phyloP scores from a whole-genome alignment of 805 yeast genomes.

The Cyberlindnera suaveolens region DNA sequence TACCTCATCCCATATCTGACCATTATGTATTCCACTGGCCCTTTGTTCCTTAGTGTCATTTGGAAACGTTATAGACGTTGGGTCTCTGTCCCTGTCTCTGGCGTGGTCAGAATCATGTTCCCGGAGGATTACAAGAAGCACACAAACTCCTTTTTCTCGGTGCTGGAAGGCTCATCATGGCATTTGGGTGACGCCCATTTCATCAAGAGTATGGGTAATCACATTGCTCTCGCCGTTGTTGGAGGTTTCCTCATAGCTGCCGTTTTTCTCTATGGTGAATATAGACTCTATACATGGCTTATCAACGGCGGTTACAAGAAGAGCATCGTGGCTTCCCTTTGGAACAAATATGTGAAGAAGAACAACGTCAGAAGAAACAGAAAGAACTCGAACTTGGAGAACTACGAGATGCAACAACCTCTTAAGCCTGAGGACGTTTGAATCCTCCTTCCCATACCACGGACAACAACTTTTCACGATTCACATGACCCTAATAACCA shows the following conservation, averaged over 20 bases:
- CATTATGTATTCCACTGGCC: constrained; percentile 92
- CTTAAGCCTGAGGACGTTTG: constrained; percentile 2
- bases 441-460: too few relatives aligned
- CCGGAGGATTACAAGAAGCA: constrained; percentile 68
- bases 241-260: constrained; percentile 61
- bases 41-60: constrained; percentile 75
- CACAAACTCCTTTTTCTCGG: constrained; percentile 59
- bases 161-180: constrained; percentile 87
- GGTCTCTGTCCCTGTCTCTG: constrained; percentile 58
- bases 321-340: constrained; percentile 9
- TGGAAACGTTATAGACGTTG: constrained; percentile 85
- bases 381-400: constrained; percentile 21
- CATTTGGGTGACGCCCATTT: constrained; percentile 82
- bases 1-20: constrained; percentile 87
- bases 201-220: constrained; percentile 67
- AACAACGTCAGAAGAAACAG: constrained; percentile 20
- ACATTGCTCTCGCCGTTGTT: constrained; percentile 64
- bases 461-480: too few relatives aligned
- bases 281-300: constrained; percentile 37
- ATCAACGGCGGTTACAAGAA: constrained; percentile 25
- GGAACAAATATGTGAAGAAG: constrained; percentile 15
- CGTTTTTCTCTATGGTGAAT: constrained; percentile 40
- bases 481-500: too few relatives aligned
- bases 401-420: constrained; percentile 14
- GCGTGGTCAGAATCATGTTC: constrained; percentile 60